Evolutionary conservation across 495 filamentous ascomycete species (phyloP).

Genomic region (Talaromyces stipitatus): DNA sequence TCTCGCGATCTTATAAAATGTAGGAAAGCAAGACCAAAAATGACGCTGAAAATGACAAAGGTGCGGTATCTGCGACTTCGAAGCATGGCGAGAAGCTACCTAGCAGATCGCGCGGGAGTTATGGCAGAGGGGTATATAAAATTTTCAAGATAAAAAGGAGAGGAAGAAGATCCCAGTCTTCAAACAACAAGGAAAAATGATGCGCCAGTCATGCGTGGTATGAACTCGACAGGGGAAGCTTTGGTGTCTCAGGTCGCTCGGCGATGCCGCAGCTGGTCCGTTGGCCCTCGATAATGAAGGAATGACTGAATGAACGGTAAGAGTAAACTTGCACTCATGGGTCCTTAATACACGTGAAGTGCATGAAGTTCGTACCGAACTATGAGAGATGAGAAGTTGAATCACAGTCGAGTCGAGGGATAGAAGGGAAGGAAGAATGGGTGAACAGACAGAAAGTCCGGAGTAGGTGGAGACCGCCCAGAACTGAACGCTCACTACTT

Average conservation of each 20-base stretch:
- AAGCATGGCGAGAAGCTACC: constrained; percentile 48
- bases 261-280: not conserved
- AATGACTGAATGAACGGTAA: not conserved
- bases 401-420: not conserved
- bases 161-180: not conserved
- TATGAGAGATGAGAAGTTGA: not conserved
- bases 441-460: not conserved
- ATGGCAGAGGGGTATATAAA: not conserved
- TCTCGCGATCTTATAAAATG: constrained; percentile 46
- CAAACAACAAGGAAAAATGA: not conserved
- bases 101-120: not conserved
- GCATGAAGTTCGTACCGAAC: not conserved
- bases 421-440: not conserved
- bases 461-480: not conserved
- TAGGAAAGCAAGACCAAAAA: constrained; percentile 57
- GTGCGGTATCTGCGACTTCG: constrained; percentile 71
- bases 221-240: not conserved
- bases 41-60: constrained; percentile 60
- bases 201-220: not conserved
- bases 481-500: no score
- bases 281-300: not conserved
- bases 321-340: not conserved
- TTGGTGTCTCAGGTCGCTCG: not conserved
- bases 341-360: not conserved
- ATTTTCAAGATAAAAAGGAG: not conserved